Base-by-base conservation (phyloP, 164 flowering plant genomes). In the Euptelea pleiosperma region DNA sequence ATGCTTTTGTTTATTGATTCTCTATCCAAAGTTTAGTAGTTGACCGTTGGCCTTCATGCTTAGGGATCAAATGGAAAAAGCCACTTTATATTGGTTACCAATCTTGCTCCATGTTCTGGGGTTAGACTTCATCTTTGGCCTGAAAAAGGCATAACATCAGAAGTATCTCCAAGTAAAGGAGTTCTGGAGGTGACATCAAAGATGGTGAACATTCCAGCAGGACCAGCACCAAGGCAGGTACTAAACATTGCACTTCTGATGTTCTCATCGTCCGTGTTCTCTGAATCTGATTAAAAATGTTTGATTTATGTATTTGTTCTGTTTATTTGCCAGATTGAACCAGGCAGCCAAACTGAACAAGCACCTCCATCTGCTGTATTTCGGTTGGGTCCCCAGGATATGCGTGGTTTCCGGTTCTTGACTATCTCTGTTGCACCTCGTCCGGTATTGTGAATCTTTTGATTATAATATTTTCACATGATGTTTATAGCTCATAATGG, bases 191-290 rank as follows among this genome's bases (percentile, higher is more conserved):
- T 93, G 73, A 93, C 99, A 56, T 61, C 92, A 49, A 90, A 75
- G 74, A 81, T 90, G 91, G 84, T 85, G 65, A 84, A 71, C 25
- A 83, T 93, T 71, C 97, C 97, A 34, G 89, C 99, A 18, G 88
- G 92, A 57, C 89, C 96, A 68, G 87, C 96, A 61, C 99, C 97
- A 64, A 85, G 76, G 78, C 99, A 93, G 97, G 99, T 93, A 86
- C 58, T 65, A 49, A 33, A 37, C 26, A 3, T 49, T 42, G 35
- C 34, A 44, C 34, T 62, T 63, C 50, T 55, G 18, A 39, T 48
- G 22, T 36, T 56, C 24, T 36, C 6, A n/a, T n/a, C n/a, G n/a
- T n/a, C n/a, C n/a, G n/a, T n/a, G n/a, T n/a, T n/a, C n/a, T n/a
- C n/a, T n/a, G n/a, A n/a, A n/a, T n/a, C n/a, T n/a, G n/a, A n/a